phyloP scores from a whole-genome alignment of 495 filamentous ascomycete genomes.

The Penicillium fimorum region DNA sequence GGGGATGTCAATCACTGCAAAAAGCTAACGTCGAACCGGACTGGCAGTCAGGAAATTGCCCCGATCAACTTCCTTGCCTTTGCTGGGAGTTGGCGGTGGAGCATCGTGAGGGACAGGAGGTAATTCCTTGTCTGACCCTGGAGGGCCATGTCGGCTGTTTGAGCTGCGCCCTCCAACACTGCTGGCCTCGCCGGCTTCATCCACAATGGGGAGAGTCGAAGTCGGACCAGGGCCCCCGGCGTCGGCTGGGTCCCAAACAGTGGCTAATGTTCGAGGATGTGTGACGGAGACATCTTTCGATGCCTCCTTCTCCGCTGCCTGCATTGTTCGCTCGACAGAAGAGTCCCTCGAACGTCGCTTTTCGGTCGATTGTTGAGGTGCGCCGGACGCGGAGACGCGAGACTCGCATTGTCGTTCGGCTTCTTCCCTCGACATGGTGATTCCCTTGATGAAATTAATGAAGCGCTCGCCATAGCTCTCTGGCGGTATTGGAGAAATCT shows the following conservation, averaged over 20 bases:
- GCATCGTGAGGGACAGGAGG: slow-evolving; percentile 48
- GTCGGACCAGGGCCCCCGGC: slow-evolving; percentile 53
- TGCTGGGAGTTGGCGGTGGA: slow-evolving; percentile 18
- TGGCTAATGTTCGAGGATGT: slow-evolving; percentile 50
- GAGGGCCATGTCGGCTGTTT: slow-evolving; percentile 35
- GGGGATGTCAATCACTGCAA: slow-evolving; percentile 9
- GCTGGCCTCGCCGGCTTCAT: slow-evolving; percentile 80
- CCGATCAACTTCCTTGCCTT: slow-evolving; percentile 29
- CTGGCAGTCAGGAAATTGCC: slow-evolving; percentile 12
- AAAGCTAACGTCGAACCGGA: slow-evolving; percentile 4
- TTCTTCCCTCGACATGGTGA: slow-evolving; percentile 86
- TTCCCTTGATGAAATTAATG: slow-evolving; percentile 82
- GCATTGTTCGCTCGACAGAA: slow-evolving; percentile 48
- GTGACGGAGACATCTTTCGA: slow-evolving; percentile 56
- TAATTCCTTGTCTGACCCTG: slow-evolving; percentile 50
- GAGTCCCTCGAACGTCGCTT: slow-evolving; percentile 38
- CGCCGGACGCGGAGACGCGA: slow-evolving; percentile 17
- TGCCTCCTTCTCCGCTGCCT: slow-evolving; percentile 49
- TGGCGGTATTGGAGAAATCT: slow-evolving; percentile 93
- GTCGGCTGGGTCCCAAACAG: slow-evolving; percentile 55
- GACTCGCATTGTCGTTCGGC: slow-evolving; percentile 62
- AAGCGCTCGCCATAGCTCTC: slow-evolving; percentile 93
- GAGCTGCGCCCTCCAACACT: slow-evolving; percentile 60
- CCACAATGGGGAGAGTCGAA: slow-evolving; percentile 83
- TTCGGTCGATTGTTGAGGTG: slow-evolving; percentile 24